Evolutionary conservation across 306 rosid genomes (phyloP).

Genomic region (Cyclanthera cordifolia): DNA sequence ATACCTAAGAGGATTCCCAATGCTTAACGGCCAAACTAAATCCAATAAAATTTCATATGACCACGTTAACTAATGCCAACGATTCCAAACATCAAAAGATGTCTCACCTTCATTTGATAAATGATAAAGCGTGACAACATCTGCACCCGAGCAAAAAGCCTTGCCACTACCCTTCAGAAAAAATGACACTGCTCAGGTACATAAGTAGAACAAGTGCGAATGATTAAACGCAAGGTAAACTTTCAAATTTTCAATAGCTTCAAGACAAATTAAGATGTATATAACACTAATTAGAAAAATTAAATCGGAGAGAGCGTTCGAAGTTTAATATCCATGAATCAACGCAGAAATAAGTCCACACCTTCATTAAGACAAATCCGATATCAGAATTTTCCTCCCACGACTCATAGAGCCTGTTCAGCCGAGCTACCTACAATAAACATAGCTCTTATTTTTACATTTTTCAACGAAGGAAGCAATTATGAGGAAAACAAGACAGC

Average conservation of each 20-base stretch:
- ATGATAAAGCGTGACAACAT: conserved; percentile 62
- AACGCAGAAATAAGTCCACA: conserved; percentile 14
- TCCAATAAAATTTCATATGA: neutral
- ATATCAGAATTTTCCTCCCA: conserved; percentile 89
- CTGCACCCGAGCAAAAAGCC: conserved; percentile 84
- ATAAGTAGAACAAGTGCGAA: conserved; percentile 13
- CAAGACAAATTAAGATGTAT: neutral
- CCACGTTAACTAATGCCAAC: neutral
- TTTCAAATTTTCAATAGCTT: neutral
- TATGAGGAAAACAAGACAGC: conserved; percentile 12
- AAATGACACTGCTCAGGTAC: conserved; percentile 27
- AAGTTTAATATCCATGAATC: conserved; percentile 7
- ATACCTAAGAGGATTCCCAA: neutral
- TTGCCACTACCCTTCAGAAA: conserved; percentile 74
- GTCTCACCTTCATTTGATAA: conserved; percentile 52
- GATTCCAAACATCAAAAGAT: neutral
- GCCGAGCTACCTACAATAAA: conserved; percentile 31
- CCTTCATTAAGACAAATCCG: conserved; percentile 91
- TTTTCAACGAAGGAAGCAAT: neutral
- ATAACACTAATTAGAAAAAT: neutral
- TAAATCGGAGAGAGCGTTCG: neutral
- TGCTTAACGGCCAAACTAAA: neutral
- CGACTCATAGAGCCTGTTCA: conserved; percentile 79
- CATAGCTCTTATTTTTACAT: neutral
- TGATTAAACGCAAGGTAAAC: neutral